Conservation (phyloP, 2,329 filamentous ascomycete genomes). For the Ophiostoma ulmi region DNA sequence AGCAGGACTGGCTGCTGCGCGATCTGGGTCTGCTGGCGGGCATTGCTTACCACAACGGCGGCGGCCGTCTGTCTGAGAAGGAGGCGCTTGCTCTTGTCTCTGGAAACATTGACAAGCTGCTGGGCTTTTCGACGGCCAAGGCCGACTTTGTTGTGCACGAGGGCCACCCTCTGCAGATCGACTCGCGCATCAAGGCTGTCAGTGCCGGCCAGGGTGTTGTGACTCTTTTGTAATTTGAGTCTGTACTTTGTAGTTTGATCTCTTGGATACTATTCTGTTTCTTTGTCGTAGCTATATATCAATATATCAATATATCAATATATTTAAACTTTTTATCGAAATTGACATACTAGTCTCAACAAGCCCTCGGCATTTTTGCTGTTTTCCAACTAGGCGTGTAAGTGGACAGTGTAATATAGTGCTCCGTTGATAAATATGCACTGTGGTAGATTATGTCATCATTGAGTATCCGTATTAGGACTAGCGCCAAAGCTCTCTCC, state of each 20-base stretch:
- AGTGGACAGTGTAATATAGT: conserved; percentile 7
- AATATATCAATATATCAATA: neutral
- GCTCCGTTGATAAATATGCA: neutral
- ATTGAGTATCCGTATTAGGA: neutral
- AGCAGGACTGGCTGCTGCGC: conserved; percentile 58
- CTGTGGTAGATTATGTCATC: neutral
- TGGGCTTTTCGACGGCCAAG: conserved; percentile 42
- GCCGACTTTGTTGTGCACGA: conserved; percentile 58
- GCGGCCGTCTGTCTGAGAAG: conserved; percentile 49
- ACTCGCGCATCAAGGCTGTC: conserved; percentile 51
- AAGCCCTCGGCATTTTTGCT: neutral
- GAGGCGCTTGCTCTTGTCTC: conserved; percentile 55
- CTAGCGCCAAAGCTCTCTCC: conserved; percentile 6
- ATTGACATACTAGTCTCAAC: neutral
- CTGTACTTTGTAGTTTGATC: neutral
- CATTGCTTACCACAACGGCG: conserved; percentile 53
- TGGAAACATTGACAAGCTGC: conserved; percentile 52
- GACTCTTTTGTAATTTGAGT: conserved; percentile 24
- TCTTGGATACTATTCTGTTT: neutral
- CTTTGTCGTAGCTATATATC: neutral
- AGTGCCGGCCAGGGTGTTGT: conserved; percentile 41
- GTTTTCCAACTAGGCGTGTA: neutral
- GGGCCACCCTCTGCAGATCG: conserved; percentile 58
- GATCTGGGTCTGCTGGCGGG: conserved; percentile 58
- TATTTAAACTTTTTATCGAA: neutral